Evolutionary conservation across 176 grass and related monocot genomes (phyloP), one percentile per base, ranked within the genome.

Genomic region (Lolium rigidum): DNA sequence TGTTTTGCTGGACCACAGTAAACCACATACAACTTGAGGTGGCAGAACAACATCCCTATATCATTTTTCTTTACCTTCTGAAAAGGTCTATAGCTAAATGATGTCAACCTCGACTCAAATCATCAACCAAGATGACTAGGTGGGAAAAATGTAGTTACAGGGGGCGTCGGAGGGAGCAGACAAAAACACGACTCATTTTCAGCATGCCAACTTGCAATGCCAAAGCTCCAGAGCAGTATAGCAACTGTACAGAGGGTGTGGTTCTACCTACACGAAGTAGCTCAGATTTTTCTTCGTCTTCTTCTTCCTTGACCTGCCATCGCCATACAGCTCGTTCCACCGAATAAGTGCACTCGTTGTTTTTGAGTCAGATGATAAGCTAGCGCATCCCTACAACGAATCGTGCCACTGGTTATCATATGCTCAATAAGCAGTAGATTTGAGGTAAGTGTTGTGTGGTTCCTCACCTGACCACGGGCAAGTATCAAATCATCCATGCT

Each of bases 401-500:
- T 63, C 10, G 43, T 22, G 35, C 62, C 73, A 58, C 58, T 20
- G 31, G 66, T 78, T 68, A 78, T 61, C 65, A 76, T 43, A 24
- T 41, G 28, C 25, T 18, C 70, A 79, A 74, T 65, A 88, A 49
- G 17, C 11, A 64, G 68, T 51, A 51, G 14, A 46, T 48, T 21
- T 39, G 18, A 78, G 60, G 76, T 9, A 60, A 85, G 26, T 21
- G 49, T 68, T 16, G 2, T 28, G 46, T 55, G 50, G 43, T 74
- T 11, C 61, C 57, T 79, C 54, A 97, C 95, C 92, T 87, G 85
- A 50, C 79, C 85, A 80, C 85, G 87, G 5, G 93, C 89, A 61
- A 52, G 88, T 91, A 57, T 98, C 35, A 98, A 87, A 72, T 98
- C 95, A 18, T 86, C 93, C 90, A 95, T 91, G 84, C 80, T 80